Evolutionary conservation across 306 rosid species (phyloP).

Genomic region (Adenanthera pavonina): DNA sequence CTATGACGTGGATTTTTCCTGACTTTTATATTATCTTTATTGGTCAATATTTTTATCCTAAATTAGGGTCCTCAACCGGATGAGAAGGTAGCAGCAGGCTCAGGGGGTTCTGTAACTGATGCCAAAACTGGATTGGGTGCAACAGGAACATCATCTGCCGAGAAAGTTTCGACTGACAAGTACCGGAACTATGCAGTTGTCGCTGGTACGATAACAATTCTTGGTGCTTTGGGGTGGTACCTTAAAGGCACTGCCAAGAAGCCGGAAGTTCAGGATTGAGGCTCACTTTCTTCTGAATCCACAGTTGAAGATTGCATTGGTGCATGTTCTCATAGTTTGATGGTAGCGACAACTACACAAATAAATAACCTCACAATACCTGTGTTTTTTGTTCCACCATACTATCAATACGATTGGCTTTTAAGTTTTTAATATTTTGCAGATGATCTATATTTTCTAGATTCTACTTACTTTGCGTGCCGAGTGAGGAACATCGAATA

Average conservation of each 20-base stretch:
- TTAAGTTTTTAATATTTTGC: slow-evolving; percentile 23
- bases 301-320: slow-evolving; percentile 37
- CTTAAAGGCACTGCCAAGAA: slow-evolving; percentile 80
- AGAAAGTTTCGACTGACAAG: slow-evolving; percentile 81
- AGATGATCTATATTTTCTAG: slow-evolving; percentile 24
- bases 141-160: slow-evolving; percentile 60
- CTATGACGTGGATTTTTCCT: slow-evolving; percentile 19
- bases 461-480: slow-evolving; percentile 23
- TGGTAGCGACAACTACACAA: slow-evolving; percentile 37
- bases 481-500: slow-evolving; percentile 16
- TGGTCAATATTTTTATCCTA: slow-evolving; percentile 23
- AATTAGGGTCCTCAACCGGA: slow-evolving; percentile 85
- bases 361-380: slow-evolving; percentile 42
- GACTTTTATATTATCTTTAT: background rate
- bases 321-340: slow-evolving; percentile 35
- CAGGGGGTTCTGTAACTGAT: slow-evolving; percentile 65
- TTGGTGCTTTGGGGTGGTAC: slow-evolving; percentile 85
- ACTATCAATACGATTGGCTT: slow-evolving; percentile 26
- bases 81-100: slow-evolving; percentile 52
- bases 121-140: slow-evolving; percentile 60
- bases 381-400: slow-evolving; percentile 28
- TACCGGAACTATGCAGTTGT: slow-evolving; percentile 85
- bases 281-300: background rate
- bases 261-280: slow-evolving; percentile 88
- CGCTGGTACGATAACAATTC: slow-evolving; percentile 69